Evolutionary conservation across 352 stramenopile genomes (phyloP).

Genomic region (Thraustochytrium sp.): DNA sequence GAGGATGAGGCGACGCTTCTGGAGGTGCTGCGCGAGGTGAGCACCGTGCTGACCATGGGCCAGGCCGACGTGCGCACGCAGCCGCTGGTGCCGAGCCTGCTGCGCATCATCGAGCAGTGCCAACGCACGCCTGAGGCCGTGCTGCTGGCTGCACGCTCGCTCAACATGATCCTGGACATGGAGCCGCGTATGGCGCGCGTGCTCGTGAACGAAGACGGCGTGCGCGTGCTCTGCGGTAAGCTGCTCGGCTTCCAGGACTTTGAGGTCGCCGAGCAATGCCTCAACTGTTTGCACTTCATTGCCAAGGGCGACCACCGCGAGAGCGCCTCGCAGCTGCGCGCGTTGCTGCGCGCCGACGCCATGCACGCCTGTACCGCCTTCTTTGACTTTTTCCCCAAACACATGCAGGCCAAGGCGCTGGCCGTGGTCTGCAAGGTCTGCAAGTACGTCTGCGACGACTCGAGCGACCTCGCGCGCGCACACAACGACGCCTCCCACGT

Average conservation of each 20-base stretch:
- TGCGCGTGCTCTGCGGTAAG: constrained; percentile 16
- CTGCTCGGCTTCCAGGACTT: constrained; percentile 28
- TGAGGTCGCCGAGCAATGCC: constrained; percentile 29
- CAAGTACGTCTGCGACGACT: constrained; percentile 13
- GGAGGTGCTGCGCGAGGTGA: not conserved
- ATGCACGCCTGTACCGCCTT: constrained; percentile 12
- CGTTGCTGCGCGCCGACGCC: not conserved
- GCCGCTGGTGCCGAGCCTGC: constrained; percentile 2
- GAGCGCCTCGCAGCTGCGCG: not conserved
- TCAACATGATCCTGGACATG: constrained; percentile 37
- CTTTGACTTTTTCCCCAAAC: constrained; percentile 40
- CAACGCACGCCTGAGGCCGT: not conserved
- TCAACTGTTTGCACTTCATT: constrained; percentile 22
- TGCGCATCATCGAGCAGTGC: not conserved
- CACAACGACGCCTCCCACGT: constrained; percentile 1
- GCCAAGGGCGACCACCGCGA: not conserved
- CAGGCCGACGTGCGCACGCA: not conserved
- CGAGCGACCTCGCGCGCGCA: not conserved
- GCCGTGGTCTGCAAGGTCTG: not conserved
- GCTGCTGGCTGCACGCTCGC: not conserved
- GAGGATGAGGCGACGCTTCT: constrained; percentile 19
- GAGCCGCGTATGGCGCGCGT: not conserved
- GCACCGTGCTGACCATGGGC: constrained; percentile 1
- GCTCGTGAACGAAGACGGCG: not conserved
- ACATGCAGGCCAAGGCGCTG: constrained; percentile 37